phyloP scores from a whole-genome alignment of 345 rosid species.

The Linum usitatissimum region DNA sequence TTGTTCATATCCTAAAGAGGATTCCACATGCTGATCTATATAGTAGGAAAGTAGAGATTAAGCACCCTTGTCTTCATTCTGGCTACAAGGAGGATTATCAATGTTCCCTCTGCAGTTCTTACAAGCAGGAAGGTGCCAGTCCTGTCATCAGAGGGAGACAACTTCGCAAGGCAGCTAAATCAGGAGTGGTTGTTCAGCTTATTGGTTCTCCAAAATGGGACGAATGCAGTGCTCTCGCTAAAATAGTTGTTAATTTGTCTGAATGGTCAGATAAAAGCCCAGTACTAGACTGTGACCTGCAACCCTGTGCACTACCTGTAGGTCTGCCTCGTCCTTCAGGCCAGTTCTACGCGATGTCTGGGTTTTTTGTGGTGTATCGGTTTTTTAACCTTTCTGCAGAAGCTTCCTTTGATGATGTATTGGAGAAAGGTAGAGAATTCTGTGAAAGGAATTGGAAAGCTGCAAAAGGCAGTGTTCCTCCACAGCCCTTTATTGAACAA shows the following conservation, averaged over 20 bases:
- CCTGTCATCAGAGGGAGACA: constrained; percentile 30
- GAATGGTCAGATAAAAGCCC: constrained; percentile 63
- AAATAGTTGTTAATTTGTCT: constrained; percentile 72
- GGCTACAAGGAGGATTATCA: constrained; percentile 67
- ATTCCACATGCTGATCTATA: constrained; percentile 35
- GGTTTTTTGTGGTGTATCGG: constrained; percentile 84
- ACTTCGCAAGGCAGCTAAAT: constrained; percentile 40
- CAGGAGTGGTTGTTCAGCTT: constrained; percentile 55
- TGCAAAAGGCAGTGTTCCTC: constrained; percentile 74
- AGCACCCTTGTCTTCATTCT: constrained; percentile 83
- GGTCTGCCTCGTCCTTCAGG: constrained; percentile 76
- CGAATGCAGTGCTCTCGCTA: constrained; percentile 68
- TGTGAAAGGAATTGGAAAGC: constrained; percentile 73
- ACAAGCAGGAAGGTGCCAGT: constrained; percentile 32
- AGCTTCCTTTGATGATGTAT: constrained; percentile 83
- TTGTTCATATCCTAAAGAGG: constrained; percentile 41
- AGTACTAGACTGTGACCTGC: constrained; percentile 74
- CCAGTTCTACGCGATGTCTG: constrained; percentile 85
- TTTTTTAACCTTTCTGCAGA: constrained; percentile 75
- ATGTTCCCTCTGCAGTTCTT: constrained; percentile 60
- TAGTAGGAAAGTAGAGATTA: constrained; percentile 52
- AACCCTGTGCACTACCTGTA: constrained; percentile 80
- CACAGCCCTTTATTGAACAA: constrained; percentile 96
- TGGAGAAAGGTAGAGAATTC: constrained; percentile 76
- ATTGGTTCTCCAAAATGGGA: constrained; percentile 84